phyloP scores from a whole-genome alignment of 345 rosid genomes.

The Nephelium lappaceum region DNA sequence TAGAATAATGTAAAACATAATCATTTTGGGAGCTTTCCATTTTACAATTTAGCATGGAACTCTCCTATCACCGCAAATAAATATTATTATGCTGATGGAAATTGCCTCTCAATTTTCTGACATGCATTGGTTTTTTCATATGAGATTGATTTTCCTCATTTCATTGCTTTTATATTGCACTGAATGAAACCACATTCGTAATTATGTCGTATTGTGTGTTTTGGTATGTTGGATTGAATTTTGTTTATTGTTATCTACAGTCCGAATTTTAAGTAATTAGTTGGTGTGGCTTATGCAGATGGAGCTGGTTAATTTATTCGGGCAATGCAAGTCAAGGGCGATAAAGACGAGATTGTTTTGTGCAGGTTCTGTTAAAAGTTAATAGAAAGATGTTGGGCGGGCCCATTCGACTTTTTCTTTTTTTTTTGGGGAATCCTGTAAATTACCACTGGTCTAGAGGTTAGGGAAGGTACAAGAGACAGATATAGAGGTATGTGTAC shows the following conservation, averaged over 20 bases:
- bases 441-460: conserved; percentile 57
- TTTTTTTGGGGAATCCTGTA: conserved; percentile 48
- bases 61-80: no score
- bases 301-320: conserved; percentile 38
- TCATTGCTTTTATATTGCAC: no score
- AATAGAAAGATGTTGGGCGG: conserved; percentile 18
- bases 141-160: background rate
- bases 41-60: background rate
- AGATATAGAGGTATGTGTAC: conserved; percentile 68
- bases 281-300: conserved; percentile 40
- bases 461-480: conserved; percentile 46
- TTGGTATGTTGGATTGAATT: background rate
- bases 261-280: background rate
- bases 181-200: no score
- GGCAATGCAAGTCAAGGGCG: conserved; percentile 26
- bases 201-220: background rate
- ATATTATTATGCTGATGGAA: background rate
- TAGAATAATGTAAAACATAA: background rate
- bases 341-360: conserved; percentile 23
- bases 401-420: conserved; percentile 7
- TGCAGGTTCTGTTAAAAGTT: conserved; percentile 31
- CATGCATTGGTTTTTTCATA: background rate
- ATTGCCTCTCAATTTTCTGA: background rate
- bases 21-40: background rate
- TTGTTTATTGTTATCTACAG: background rate